Percentiles rank a stretch among this genome's conserved stretches.
These are phyloP conservation scores for Albifimbria verrucaria DNA, from an alignment of 2,329 filamentous ascomycete genomes.

Conservation along the genomic window DNA sequence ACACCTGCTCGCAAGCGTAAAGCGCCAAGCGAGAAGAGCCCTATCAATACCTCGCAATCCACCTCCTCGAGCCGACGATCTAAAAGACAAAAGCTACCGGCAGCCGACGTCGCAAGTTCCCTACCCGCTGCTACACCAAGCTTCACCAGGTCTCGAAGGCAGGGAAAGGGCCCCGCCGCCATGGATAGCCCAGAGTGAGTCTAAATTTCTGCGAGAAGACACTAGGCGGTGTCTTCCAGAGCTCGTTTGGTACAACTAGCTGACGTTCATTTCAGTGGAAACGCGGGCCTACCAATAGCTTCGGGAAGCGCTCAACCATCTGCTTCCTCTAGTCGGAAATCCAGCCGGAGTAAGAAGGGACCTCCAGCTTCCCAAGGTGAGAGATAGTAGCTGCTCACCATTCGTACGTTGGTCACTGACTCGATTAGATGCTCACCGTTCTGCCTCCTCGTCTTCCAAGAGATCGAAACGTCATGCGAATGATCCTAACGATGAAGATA, in stretches of 20 bases:
- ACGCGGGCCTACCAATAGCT: constrained; percentile 57
- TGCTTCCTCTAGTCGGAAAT: constrained; percentile 68
- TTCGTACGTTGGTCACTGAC: constrained; percentile 8
- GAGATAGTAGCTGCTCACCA: constrained; percentile 5
- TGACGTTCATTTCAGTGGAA: too few relatives aligned
- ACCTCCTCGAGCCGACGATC: constrained; percentile 52
- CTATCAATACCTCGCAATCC: constrained; percentile 25
- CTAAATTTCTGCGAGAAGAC: background rate
- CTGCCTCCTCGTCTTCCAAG: constrained; percentile 36
- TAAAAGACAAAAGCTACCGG: constrained; percentile 67
- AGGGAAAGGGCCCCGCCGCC: constrained; percentile 56
- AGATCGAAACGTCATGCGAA: constrained; percentile 52
- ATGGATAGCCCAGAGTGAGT: constrained; percentile 74
- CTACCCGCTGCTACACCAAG: constrained; percentile 20
- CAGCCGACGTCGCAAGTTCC: constrained; percentile 35
- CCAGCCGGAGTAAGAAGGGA: constrained; percentile 67
- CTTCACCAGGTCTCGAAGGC: constrained; percentile 50
- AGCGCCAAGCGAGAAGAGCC: constrained; percentile 50
- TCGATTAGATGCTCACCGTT: constrained; percentile 27
- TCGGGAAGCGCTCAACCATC: constrained; percentile 55
- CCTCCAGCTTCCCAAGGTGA: constrained; percentile 43
- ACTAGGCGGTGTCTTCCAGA: too few relatives aligned
- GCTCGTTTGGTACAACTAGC: too few relatives aligned
- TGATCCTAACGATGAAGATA: constrained; percentile 58
- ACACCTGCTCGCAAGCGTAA: constrained; percentile 71